Evolutionary conservation across 2,329 filamentous ascomycete genomes (phyloP), one percentile per base, ranked within the genome.

Genomic region (Penicillium sp.): DNA sequence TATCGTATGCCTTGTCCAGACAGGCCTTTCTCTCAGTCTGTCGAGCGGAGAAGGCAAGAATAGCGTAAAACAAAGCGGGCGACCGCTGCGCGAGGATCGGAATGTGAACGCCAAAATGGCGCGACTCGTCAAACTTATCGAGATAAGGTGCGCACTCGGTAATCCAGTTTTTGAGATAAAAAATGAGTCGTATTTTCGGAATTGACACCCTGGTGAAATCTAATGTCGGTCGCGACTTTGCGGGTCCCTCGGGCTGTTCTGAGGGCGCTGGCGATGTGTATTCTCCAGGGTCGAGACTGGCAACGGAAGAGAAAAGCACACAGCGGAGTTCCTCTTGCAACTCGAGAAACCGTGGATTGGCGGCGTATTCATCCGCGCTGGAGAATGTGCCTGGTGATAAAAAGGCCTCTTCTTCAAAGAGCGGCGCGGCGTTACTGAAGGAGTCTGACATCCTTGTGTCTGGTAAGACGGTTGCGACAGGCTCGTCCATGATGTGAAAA

Each of bases 51-150:
- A 85, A 77, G 0, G 83, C 82, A 7, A 85, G 70, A 40, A 85
- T 77, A 0, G 81, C 80, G 54, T 81, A 82, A 7, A 81, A 71
- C n/a, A 84, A 58, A 22, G 78, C 71, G 0, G 76, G 70, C 13
- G 78, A 78, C 24, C 70, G 71, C 57, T 78, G 77, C 0, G 82
- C 81, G 27, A 83, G 69, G 1, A 82, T 70, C 0, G 82, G 79
- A 2, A 85, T 74, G 3, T 81, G 76, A 1, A 80, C 78, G 9
- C 81, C 80, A 58, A 85, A 85, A 61, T 80, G 77, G 3, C 81
- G 78, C 4, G 78, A 71, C 39, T 77, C 73, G 56, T 85, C 83
- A 43, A 84, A 84, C 64, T 84, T 85, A 63, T 85, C 83, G 2
- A 85, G 76, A 75, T 81, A 61, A 0, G 66, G 67, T 0, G 67